phyloP scores from a whole-genome alignment of 2,329 filamentous ascomycete species.

The Monosporascus ibericus region DNA sequence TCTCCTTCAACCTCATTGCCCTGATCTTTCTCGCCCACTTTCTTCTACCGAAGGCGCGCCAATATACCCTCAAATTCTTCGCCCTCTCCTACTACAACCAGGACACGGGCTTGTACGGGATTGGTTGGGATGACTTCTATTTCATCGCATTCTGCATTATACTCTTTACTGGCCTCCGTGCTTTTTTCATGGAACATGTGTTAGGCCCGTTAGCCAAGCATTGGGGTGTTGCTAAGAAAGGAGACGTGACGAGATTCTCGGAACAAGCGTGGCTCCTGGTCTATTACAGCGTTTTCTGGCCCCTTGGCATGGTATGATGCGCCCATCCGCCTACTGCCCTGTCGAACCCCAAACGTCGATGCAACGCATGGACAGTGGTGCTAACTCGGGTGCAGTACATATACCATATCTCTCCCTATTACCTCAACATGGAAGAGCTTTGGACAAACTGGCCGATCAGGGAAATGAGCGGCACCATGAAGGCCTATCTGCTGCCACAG shows the following conservation, averaged over 20 bases:
- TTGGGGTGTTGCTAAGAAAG: slow-evolving; percentile 68
- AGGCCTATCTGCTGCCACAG: slow-evolving; percentile 86
- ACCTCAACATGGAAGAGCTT: slow-evolving; percentile 66
- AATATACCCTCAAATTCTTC: slow-evolving; percentile 83
- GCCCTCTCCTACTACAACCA: slow-evolving; percentile 77
- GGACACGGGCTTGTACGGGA: slow-evolving; percentile 61
- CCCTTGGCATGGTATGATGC: slow-evolving; percentile 67
- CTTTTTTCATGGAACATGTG: slow-evolving; percentile 79
- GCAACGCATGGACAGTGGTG: background rate
- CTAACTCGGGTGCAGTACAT: slow-evolving; percentile 56
- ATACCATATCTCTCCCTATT: slow-evolving; percentile 71
- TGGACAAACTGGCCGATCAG: slow-evolving; percentile 83
- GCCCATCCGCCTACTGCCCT: background rate
- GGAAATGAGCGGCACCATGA: slow-evolving; percentile 67
- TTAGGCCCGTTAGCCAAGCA: slow-evolving; percentile 70
- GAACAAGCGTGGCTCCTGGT: slow-evolving; percentile 90
- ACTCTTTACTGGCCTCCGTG: slow-evolving; percentile 80
- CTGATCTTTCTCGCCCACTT: slow-evolving; percentile 77
- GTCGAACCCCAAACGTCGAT: background rate
- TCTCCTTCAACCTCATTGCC: slow-evolving; percentile 79
- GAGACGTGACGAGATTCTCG: slow-evolving; percentile 75
- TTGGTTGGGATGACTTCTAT: slow-evolving; percentile 73
- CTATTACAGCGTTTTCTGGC: slow-evolving; percentile 79
- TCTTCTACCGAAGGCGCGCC: slow-evolving; percentile 73
- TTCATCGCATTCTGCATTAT: slow-evolving; percentile 74